Conservation (phyloP, 2,329 filamentous ascomycete genomes). For the Neofusicoccum ribis region DNA sequence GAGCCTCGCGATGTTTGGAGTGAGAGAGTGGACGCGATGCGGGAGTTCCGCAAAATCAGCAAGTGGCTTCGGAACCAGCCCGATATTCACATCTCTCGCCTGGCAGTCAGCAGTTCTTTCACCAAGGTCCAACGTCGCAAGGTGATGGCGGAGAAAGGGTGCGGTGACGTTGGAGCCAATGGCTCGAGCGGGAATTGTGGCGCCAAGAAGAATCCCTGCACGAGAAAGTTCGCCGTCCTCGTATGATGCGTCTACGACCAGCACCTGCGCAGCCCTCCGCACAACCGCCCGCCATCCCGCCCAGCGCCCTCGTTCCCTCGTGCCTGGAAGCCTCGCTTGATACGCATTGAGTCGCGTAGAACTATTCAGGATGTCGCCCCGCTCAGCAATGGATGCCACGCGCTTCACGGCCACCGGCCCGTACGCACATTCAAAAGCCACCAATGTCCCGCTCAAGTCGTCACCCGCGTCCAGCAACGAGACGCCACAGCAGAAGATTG, state of each 20-base stretch:
- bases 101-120: neutral
- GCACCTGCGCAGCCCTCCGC: slow-evolving; percentile 8
- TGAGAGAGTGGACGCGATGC: neutral
- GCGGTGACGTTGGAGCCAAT: neutral
- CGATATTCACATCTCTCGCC: slow-evolving; percentile 13
- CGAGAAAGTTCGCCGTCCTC: slow-evolving; percentile 19
- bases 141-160: neutral
- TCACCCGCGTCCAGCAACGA: slow-evolving; percentile 47
- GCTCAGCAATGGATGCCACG: slow-evolving; percentile 76
- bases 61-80: neutral
- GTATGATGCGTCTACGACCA: slow-evolving; percentile 6
- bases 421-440: slow-evolving; percentile 66
- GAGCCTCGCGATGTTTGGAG: neutral
- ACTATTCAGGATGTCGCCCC: slow-evolving; percentile 50
- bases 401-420: slow-evolving; percentile 72
- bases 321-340: neutral
- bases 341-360: slow-evolving; percentile 4
- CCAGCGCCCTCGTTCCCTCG: neutral
- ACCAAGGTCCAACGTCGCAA: neutral
- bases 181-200: neutral
- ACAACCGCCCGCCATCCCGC: slow-evolving; percentile 7
- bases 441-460: slow-evolving; percentile 39
- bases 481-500: slow-evolving; percentile 56
- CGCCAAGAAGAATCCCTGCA: slow-evolving; percentile 8
- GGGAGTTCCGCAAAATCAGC: neutral